Conservation (phyloP, 805 yeast genomes). For the Zygosaccharomyces pseudorouxii region DNA sequence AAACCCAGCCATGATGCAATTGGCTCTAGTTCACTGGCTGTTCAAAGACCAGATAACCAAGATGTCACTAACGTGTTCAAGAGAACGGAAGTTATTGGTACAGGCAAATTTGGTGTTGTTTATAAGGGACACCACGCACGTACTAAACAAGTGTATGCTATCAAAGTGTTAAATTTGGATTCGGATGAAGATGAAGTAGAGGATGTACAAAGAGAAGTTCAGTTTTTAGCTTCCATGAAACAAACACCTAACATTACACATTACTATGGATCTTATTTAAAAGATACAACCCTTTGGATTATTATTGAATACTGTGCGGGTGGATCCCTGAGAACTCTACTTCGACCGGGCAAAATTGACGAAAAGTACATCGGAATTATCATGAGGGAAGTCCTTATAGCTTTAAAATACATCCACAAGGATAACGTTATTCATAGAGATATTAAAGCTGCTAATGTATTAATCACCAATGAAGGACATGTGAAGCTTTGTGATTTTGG, state of each 20-base stretch:
- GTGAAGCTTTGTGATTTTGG: conserved; percentile 97
- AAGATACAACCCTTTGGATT: conserved; percentile 93
- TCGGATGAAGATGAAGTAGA: conserved; percentile 90
- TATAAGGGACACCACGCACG: conserved; percentile 74
- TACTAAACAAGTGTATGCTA: conserved; percentile 80
- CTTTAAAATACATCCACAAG: conserved; percentile 75
- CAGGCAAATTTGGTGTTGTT: conserved; percentile 96
- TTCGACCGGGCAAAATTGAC: conserved; percentile 83
- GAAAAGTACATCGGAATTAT: conserved; percentile 82
- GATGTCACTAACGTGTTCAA: conserved; percentile 48
- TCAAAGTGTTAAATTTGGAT: conserved; percentile 87
- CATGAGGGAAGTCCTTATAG: conserved; percentile 73
- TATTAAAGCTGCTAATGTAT: conserved; percentile 91
- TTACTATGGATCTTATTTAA: conserved; percentile 81
- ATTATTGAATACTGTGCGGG: conserved; percentile 98
- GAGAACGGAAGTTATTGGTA: conserved; percentile 86
- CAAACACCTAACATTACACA: conserved; percentile 88
- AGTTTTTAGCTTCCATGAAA: conserved; percentile 75
- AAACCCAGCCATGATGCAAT: conserved; percentile 5
- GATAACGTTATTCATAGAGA: conserved; percentile 95
- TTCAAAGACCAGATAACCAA: conserved; percentile 9
- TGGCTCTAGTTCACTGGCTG: background rate
- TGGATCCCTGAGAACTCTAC: conserved; percentile 81
- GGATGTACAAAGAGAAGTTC: conserved; percentile 91
- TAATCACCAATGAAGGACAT: conserved; percentile 81